These are phyloP conservation scores for Russula brevipes DNA, from an alignment of 768 basidiomycete genomes.

Conservation along the genomic window DNA sequence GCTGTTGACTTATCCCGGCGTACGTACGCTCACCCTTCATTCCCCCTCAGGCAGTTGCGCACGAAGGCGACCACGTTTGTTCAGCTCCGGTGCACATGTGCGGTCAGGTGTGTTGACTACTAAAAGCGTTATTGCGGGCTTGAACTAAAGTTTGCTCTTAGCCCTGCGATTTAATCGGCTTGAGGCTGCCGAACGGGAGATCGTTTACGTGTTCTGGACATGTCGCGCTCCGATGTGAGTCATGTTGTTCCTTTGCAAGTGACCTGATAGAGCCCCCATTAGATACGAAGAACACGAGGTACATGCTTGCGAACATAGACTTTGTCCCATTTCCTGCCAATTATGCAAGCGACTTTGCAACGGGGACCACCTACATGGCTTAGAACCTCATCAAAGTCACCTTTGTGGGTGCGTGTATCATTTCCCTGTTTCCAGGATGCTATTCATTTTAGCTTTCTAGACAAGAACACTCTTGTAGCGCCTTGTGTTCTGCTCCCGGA, in stretches of 20 bases:
- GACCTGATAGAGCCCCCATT: background rate
- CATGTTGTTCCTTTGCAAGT: background rate
- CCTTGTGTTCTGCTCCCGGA: constrained; percentile 42
- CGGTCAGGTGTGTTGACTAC: constrained; percentile 39
- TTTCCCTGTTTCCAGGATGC: background rate
- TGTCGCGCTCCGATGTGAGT: constrained; percentile 21
- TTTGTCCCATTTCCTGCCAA: constrained; percentile 51
- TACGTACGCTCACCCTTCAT: background rate
- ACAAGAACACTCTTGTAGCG: constrained; percentile 47
- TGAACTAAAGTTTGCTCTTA: background rate
- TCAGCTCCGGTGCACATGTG: constrained; percentile 51
- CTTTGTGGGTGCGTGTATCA: constrained; percentile 52
- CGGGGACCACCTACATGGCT: constrained; percentile 47
- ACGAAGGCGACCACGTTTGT: constrained; percentile 51
- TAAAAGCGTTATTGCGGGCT: no score
- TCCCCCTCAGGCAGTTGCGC: constrained; percentile 40
- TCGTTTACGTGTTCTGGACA: constrained; percentile 13
- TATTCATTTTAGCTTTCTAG: constrained; percentile 29
- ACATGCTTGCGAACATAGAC: constrained; percentile 48
- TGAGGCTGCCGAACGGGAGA: constrained; percentile 16
- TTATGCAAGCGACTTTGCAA: constrained; percentile 53
- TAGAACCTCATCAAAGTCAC: constrained; percentile 40
- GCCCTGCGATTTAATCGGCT: constrained; percentile 20
- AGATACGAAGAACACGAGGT: constrained; percentile 43
- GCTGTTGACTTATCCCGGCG: background rate